phyloP scores from a whole-genome alignment of 208 protist genomes.

The Crithidia brevicula region DNA sequence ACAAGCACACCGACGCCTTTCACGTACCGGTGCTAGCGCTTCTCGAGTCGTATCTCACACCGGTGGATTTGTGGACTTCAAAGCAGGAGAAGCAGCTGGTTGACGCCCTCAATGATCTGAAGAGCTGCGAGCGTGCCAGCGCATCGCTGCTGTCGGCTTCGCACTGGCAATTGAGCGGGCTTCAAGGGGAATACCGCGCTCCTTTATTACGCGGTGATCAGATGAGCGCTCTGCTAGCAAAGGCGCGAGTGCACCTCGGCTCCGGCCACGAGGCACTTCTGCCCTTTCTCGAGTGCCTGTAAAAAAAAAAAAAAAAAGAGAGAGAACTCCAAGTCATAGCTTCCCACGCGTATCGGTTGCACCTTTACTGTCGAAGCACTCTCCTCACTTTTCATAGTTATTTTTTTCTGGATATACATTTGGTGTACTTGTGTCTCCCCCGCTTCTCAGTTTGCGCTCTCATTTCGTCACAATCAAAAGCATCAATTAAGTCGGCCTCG shows the following conservation, averaged over 20 bases:
- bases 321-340: too few species aligned
- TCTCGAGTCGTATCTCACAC: slow-evolving; percentile 49
- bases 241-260: slow-evolving; percentile 17
- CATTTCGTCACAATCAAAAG: too few species aligned
- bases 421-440: too few species aligned
- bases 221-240: slow-evolving; percentile 11
- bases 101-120: slow-evolving; percentile 8
- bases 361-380: too few species aligned
- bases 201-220: slow-evolving; percentile 17
- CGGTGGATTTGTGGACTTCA: slow-evolving; percentile 6
- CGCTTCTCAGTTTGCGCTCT: too few species aligned
- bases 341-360: too few species aligned
- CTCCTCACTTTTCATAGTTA: too few species aligned
- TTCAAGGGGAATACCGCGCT: slow-evolving; percentile 20
- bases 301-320: too few species aligned
- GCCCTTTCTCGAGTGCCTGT: slow-evolving; percentile 16
- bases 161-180: slow-evolving; percentile 3
- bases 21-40: slow-evolving; percentile 44
- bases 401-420: too few species aligned
- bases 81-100: slow-evolving; percentile 19
- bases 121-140: slow-evolving; percentile 1
- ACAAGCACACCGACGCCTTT: slow-evolving; percentile 31
- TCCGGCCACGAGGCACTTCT: slow-evolving; percentile 9
- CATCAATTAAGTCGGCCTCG: too few species aligned
- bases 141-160: slow-evolving; percentile 2